phyloP scores from a whole-genome alignment of 192 early-diverging fungal genomes.

The Ramicandelaber brevisporus region DNA sequence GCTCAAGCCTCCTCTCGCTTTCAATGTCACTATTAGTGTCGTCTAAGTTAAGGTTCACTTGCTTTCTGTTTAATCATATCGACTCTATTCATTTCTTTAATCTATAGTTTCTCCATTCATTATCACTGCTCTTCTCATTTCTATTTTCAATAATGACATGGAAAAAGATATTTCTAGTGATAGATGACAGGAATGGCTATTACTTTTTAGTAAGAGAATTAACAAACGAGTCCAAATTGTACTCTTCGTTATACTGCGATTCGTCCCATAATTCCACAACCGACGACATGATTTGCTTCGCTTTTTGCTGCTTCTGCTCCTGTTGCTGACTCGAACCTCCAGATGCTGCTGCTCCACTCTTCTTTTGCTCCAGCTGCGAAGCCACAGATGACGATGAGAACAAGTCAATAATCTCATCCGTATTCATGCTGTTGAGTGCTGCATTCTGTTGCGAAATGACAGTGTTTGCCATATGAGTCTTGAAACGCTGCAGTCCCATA shows the following conservation, averaged over 20 bases:
- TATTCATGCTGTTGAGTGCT: conserved; percentile 82
- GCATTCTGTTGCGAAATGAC: conserved; percentile 93
- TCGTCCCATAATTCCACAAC: conserved; percentile 80
- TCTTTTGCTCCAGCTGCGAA: conserved; percentile 7
- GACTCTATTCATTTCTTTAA: too few species aligned
- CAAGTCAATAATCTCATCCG: conserved; percentile 82
- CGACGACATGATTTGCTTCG: conserved; percentile 44
- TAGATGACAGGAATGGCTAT: too few species aligned
- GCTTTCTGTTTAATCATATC: too few species aligned
- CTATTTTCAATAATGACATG: too few species aligned
- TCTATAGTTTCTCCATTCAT: too few species aligned
- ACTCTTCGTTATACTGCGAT: conserved; percentile 65
- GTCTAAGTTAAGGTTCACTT: too few species aligned
- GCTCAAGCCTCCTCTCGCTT: too few species aligned
- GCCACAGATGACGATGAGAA: conserved; percentile 31
- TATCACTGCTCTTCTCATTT: too few species aligned
- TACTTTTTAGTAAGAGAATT: conserved; percentile 17
- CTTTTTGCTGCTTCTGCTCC: conserved; percentile 7
- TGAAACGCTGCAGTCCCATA: conserved; percentile 97
- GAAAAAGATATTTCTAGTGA: too few species aligned
- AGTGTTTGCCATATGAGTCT: conserved; percentile 86
- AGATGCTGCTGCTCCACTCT: conserved; percentile 3
- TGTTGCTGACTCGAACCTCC: conserved; percentile 1
- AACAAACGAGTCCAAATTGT: conserved; percentile 58
- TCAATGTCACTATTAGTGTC: too few species aligned